Conservation (phyloP, 768 basidiomycete species). For the Exsudoporus frostii region DNA sequence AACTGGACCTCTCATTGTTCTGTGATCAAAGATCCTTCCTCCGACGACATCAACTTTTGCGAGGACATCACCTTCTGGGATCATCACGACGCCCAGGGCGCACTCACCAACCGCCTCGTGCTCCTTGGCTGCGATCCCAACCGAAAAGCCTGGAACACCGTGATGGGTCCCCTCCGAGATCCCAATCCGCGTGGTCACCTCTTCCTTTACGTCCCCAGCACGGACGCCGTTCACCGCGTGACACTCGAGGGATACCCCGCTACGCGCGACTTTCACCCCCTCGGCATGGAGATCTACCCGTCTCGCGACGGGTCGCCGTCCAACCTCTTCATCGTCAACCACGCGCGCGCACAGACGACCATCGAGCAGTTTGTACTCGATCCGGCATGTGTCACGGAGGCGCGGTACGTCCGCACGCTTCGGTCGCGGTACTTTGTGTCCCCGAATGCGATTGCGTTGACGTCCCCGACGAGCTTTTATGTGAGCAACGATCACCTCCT, state of each 20-base stretch:
- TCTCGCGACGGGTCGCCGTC: conserved; percentile 47
- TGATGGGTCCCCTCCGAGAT: conserved; percentile 63
- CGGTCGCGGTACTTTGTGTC: conserved; percentile 55
- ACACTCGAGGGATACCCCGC: conserved; percentile 51
- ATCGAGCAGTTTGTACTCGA: conserved; percentile 66
- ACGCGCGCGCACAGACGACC: conserved; percentile 55
- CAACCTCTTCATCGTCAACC: conserved; percentile 66
- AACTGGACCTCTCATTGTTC: conserved; percentile 47
- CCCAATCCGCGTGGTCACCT: conserved; percentile 58
- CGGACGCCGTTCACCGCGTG: conserved; percentile 37
- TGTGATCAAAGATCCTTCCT: conserved; percentile 34
- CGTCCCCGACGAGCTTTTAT: conserved; percentile 66
- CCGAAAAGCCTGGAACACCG: conserved; percentile 69
- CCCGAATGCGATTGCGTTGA: conserved; percentile 65
- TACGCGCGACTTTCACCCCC: conserved; percentile 65
- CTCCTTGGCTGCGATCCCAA: conserved; percentile 41
- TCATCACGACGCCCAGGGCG: conserved; percentile 38
- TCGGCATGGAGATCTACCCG: conserved; percentile 60
- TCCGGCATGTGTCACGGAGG: conserved; percentile 41
- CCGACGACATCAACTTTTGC: conserved; percentile 43
- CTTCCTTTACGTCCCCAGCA: conserved; percentile 47
- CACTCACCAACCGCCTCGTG: conserved; percentile 43
- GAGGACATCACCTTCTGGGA: conserved; percentile 72
- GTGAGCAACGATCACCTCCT: conserved; percentile 70
- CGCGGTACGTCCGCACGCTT: conserved; percentile 59